These are phyloP conservation scores for Digitaria exilis DNA, from an alignment of 202 grass and related monocot genomes.

Conservation along the genomic window DNA sequence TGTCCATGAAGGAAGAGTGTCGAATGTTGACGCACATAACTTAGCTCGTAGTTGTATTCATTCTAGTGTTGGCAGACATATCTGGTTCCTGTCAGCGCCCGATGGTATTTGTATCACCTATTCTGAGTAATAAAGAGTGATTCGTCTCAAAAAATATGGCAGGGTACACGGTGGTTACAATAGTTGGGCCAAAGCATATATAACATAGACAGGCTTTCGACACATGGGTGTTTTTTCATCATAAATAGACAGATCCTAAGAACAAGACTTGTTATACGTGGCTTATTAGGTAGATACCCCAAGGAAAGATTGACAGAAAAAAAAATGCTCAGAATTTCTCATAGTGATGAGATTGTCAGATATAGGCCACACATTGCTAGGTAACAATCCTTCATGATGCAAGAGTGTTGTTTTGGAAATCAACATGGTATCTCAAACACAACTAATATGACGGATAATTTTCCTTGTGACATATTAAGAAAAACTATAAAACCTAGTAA, in stretches of 20 bases:
- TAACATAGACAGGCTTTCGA: neutral
- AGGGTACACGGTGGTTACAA: too few species aligned
- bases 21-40: too few species aligned
- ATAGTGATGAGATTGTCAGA: neutral
- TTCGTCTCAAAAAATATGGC: too few species aligned
- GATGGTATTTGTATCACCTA: too few species aligned
- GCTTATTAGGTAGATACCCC: neutral
- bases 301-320: neutral
- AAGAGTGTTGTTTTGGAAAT: neutral
- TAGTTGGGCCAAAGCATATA: neutral
- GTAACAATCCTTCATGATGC: neutral
- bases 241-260: neutral
- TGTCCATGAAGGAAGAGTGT: too few species aligned
- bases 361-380: neutral
- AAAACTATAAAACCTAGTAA: neutral
- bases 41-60: too few species aligned
- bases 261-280: neutral
- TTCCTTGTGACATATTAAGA: neutral
- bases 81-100: too few species aligned
- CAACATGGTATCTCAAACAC: neutral
- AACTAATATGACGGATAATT: neutral
- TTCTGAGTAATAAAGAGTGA: too few species aligned
- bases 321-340: neutral
- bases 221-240: neutral
- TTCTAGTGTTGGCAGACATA: too few species aligned